Percentiles rank a stretch among this genome's conserved stretches.
Conservation (phyloP, 768 basidiomycete species). For the Antrodiella citrinella region DNA sequence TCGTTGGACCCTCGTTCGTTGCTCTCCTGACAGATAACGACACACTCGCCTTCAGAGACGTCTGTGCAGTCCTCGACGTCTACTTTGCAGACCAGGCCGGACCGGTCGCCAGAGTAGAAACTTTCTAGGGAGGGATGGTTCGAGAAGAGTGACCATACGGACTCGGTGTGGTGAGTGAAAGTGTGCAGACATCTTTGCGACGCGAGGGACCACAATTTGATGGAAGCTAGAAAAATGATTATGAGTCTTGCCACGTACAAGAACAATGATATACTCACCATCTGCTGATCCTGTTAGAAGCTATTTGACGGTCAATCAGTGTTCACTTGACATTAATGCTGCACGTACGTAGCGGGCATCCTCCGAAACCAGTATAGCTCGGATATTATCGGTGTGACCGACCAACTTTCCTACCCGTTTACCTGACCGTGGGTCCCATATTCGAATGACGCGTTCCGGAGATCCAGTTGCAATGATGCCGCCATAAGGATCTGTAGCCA, state of each 20-base stretch:
- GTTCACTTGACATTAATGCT: conserved; percentile 5
- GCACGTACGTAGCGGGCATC: conserved; percentile 81
- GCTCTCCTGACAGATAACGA: conserved; percentile 70
- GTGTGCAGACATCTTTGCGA: conserved; percentile 91
- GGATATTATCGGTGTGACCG: conserved; percentile 95
- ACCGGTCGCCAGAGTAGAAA: conserved; percentile 93
- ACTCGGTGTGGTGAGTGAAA: conserved; percentile 90
- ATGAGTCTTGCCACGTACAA: not conserved
- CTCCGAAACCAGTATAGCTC: conserved; percentile 81
- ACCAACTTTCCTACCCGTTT: conserved; percentile 80
- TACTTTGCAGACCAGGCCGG: conserved; percentile 85
- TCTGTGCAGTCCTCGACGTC: conserved; percentile 80
- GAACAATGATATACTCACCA: conserved; percentile 24
- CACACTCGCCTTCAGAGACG: conserved; percentile 83
- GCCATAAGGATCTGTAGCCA: conserved; percentile 75
- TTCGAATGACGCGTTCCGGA: conserved; percentile 81
- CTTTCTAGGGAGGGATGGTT: conserved; percentile 77
- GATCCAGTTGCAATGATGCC: conserved; percentile 81
- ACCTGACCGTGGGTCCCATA: conserved; percentile 91
- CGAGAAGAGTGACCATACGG: conserved; percentile 90
- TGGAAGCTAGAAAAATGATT: conserved; percentile 55
- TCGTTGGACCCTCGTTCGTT: conserved; percentile 35
- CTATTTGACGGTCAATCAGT: conserved; percentile 26
- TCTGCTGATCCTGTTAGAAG: conserved; percentile 83
- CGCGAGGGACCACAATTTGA: conserved; percentile 90